These are phyloP conservation scores for Nemania sp. DNA, from an alignment of 2,329 filamentous ascomycete genomes.

Conservation along the genomic window DNA sequence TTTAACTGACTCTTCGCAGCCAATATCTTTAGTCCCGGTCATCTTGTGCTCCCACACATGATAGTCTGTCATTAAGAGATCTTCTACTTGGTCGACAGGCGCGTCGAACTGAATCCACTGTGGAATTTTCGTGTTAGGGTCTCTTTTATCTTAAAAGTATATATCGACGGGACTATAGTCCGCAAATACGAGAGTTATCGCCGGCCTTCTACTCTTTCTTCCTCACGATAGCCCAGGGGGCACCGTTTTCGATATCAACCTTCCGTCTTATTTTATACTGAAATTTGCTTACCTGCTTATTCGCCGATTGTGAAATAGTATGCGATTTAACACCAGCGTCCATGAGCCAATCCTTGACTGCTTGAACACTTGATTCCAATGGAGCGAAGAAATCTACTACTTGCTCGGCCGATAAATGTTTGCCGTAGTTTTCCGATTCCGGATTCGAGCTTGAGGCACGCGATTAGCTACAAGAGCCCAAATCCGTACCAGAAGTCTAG, in stretches of 20 bases:
- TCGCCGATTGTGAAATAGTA: constrained; percentile 51
- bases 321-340: constrained; percentile 49
- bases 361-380: constrained; percentile 48
- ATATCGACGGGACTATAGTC: background rate
- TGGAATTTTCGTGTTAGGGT: constrained; percentile 31
- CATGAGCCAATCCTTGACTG: constrained; percentile 55
- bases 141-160: background rate
- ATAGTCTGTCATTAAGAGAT: constrained; percentile 56
- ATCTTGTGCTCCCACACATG: constrained; percentile 56
- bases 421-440: constrained; percentile 54
- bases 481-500: background rate
- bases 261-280: background rate
- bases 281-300: constrained; percentile 42
- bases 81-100: constrained; percentile 54
- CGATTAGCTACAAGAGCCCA: constrained; percentile 20
- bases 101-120: constrained; percentile 60
- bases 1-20: constrained; percentile 51
- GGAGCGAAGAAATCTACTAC: constrained; percentile 57
- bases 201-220: background rate
- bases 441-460: constrained; percentile 50
- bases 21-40: constrained; percentile 54
- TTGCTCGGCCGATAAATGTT: constrained; percentile 54
- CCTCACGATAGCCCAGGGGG: background rate
- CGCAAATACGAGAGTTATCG: background rate
- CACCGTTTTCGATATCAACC: background rate